Conservation (phyloP, 83 land plant species). For the Larix sibirica region DNA sequence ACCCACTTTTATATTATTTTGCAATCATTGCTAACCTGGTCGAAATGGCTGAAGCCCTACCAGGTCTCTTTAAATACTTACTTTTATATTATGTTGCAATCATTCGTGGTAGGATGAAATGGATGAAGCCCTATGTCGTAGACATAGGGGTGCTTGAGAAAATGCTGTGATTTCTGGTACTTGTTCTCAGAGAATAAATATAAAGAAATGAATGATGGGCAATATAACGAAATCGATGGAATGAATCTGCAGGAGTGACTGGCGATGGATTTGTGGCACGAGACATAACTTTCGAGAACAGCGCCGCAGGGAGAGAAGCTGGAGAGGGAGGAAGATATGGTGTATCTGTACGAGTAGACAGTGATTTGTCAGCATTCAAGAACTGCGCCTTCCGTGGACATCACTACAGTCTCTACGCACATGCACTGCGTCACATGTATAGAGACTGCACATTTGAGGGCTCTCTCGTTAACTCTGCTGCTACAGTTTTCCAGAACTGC, state of each 20-base stretch:
- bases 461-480: conserved; percentile 37
- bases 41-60: no score
- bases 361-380: not conserved
- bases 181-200: no score
- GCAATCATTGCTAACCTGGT: no score
- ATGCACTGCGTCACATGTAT: conserved; percentile 33
- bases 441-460: conserved; percentile 28
- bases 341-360: not conserved
- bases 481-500: conserved; percentile 36
- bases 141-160: no score
- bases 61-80: no score
- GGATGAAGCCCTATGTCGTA: no score
- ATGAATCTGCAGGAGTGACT: not conserved
- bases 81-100: no score
- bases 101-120: no score
- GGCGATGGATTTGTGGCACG: conserved; percentile 9
- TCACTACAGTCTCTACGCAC: conserved; percentile 17
- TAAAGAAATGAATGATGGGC: no score
- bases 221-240: no score
- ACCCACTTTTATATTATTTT: no score
- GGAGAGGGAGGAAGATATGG: not conserved
- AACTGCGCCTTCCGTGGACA: not conserved
- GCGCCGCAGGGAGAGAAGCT: not conserved
- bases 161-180: no score
- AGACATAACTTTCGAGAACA: not conserved